These are phyloP conservation scores for Pseudevernia furfuracea DNA, from an alignment of 495 filamentous ascomycete genomes.

Conservation along the genomic window DNA sequence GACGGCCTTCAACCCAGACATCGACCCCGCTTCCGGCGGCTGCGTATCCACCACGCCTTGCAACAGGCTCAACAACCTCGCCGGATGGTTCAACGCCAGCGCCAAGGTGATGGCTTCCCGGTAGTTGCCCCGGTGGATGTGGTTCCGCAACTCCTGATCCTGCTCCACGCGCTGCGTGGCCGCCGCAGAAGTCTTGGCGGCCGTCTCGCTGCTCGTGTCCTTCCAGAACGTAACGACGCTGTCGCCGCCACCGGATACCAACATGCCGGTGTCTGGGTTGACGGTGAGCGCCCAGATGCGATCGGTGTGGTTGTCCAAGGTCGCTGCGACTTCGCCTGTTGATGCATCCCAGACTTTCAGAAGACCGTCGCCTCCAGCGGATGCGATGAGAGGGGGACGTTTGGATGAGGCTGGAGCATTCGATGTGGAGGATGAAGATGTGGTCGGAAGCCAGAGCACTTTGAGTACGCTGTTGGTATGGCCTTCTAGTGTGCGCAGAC, in stretches of 20 bases:
- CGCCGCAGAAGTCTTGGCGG: slow-evolving; percentile 57
- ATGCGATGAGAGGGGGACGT: slow-evolving; percentile 57
- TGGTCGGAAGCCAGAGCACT: slow-evolving; percentile 74
- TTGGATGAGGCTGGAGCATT: slow-evolving; percentile 29
- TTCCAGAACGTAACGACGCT: slow-evolving; percentile 90
- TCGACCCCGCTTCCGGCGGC: slow-evolving; percentile 50
- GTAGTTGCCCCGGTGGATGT: slow-evolving; percentile 75
- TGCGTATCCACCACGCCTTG: slow-evolving; percentile 63
- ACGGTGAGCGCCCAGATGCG: slow-evolving; percentile 79
- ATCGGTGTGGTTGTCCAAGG: slow-evolving; percentile 92
- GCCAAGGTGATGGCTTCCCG: slow-evolving; percentile 88
- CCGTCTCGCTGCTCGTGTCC: slow-evolving; percentile 79
- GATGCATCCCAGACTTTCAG: slow-evolving; percentile 90
- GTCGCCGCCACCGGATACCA: slow-evolving; percentile 86
- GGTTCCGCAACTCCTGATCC: slow-evolving; percentile 86
- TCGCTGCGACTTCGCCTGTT: slow-evolving; percentile 72
- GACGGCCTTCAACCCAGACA: slow-evolving; percentile 69
- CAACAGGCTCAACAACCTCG: slow-evolving; percentile 73
- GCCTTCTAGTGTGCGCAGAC: slow-evolving; percentile 87
- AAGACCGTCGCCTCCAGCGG: slow-evolving; percentile 88
- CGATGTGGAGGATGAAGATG: slow-evolving; percentile 30
- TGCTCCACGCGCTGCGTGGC: slow-evolving; percentile 78
- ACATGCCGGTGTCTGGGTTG: slow-evolving; percentile 52
- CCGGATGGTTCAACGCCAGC: slow-evolving; percentile 87
- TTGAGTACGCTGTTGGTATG: slow-evolving; percentile 94